These are phyloP conservation scores for Miscanthus lutarioriparius DNA, from an alignment of 176 grass and related monocot genomes.

Conservation along the genomic window DNA sequence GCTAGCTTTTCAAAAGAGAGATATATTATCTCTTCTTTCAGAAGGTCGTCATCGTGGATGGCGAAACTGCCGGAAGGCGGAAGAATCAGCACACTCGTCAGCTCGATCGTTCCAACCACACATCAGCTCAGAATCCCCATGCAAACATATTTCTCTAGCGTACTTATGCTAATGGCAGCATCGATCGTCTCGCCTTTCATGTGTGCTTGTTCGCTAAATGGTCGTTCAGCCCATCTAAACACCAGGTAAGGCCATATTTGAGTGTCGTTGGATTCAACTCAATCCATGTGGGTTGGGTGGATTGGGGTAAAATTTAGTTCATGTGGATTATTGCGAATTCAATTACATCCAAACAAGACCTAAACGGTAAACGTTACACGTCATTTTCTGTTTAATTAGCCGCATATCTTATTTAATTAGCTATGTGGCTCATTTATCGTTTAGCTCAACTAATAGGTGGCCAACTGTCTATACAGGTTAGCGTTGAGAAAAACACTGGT, in stretches of 20 bases:
- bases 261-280: too few relatives aligned
- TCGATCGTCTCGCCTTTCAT: not conserved
- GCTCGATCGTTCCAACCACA: not conserved
- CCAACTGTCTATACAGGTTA: too few relatives aligned
- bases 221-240: not conserved
- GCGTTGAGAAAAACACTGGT: too few relatives aligned
- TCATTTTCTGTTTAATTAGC: not conserved
- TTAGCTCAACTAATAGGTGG: not conserved
- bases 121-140: not conserved
- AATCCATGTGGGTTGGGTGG: too few relatives aligned
- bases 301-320: too few relatives aligned
- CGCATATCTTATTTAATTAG: not conserved
- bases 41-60: not conserved
- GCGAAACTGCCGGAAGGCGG: not conserved
- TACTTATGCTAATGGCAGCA: not conserved
- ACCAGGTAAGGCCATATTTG: not conserved
- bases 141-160: not conserved
- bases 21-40: not conserved
- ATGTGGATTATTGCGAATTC: too few relatives aligned
- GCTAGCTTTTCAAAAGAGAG: too few relatives aligned
- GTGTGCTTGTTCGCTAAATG: not conserved
- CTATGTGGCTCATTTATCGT: not conserved
- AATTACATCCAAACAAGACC: too few relatives aligned
- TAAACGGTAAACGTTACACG: not conserved
- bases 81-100: slow-evolving; percentile 11